These are phyloP conservation scores for Spergularia azorica DNA, from an alignment of 179 eudicot species.

Conservation along the genomic window DNA sequence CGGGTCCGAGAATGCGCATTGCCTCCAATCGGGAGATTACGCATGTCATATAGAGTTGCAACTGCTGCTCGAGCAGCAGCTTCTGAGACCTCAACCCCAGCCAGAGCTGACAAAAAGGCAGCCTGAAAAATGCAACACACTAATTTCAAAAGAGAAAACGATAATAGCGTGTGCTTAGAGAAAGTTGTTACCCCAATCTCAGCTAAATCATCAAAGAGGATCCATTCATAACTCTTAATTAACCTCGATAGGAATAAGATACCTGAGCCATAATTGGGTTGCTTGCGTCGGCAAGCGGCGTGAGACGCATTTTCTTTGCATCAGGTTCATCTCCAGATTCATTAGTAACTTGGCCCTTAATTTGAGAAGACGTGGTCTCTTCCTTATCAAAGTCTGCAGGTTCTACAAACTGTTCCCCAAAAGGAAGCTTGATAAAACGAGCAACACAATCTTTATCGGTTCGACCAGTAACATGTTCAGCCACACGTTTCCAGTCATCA, in stretches of 20 bases:
- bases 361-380: constrained; percentile 30
- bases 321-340: constrained; percentile 41
- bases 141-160: not conserved
- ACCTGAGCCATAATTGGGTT: constrained; percentile 99
- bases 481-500: constrained; percentile 91
- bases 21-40: constrained; percentile 29
- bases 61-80: constrained; percentile 86
- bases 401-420: constrained; percentile 78
- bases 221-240: not conserved
- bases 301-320: constrained; percentile 62
- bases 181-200: not conserved
- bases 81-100: constrained; percentile 80
- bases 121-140: constrained; percentile 50
- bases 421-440: constrained; percentile 89
- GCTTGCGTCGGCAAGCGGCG: constrained; percentile 92
- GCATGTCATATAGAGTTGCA: constrained; percentile 48
- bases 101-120: constrained; percentile 86
- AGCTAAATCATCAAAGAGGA: constrained; percentile 4
- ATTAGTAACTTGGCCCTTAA: constrained; percentile 35
- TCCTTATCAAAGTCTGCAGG: constrained; percentile 51
- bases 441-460: constrained; percentile 80
- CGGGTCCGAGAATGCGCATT: constrained; percentile 26
- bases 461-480: constrained; percentile 81
- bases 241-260: constrained; percentile 13
- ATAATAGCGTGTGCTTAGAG: not conserved